Evolutionary conservation across 2,329 filamentous ascomycete species (phyloP), one percentile per base, ranked within the genome.

Genomic region (Neonectria punicea): DNA sequence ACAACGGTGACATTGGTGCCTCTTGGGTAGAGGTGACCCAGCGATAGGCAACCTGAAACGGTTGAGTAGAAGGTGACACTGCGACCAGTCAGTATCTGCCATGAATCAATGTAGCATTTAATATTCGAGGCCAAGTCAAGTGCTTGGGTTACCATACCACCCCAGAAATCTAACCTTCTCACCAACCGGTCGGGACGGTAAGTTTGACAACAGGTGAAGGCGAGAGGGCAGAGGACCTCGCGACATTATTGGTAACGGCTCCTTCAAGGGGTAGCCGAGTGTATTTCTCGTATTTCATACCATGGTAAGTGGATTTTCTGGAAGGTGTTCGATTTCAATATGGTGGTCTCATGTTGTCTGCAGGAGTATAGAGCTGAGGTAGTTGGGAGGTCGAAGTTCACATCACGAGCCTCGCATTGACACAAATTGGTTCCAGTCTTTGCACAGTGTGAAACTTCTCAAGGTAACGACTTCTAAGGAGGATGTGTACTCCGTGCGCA

Each of bases 111-210:
- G 61, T 49, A 44, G 55, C 58, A 51, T 54, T 20, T 32, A 32
- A 65, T 50, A 25, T 39, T 53, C 32, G 41, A 34, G 39, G 36
- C 34, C 6, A 51, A 64, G 50, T 46, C 16, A 32, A 41, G 34
- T 55, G 50, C 14, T 55, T 30, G n/a, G 46, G 49, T 55, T 54
- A 47, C 81, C 89, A 81, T 85, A 97, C 95, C 94, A 98, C 79
- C 93, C 94, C 55, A 98, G 81, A 78, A 98, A 97, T 66, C 95
- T 90, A 66, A 98, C 91, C 81, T 98, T 98, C n/a, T 89, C 87
- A 44, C 87, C 87, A 14, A 81, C 69, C n/a, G 81, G 75, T 53
- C 82, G 81, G 55, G 76, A 75, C 4, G 85, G 81, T 14, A 94
- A 80, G 61, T 86, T 82, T 14, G 87, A 88, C 59, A 95, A 83